These are phyloP conservation scores for Pachysolen tannophilus DNA, from an alignment of 805 yeast species.

Conservation along the genomic window DNA sequence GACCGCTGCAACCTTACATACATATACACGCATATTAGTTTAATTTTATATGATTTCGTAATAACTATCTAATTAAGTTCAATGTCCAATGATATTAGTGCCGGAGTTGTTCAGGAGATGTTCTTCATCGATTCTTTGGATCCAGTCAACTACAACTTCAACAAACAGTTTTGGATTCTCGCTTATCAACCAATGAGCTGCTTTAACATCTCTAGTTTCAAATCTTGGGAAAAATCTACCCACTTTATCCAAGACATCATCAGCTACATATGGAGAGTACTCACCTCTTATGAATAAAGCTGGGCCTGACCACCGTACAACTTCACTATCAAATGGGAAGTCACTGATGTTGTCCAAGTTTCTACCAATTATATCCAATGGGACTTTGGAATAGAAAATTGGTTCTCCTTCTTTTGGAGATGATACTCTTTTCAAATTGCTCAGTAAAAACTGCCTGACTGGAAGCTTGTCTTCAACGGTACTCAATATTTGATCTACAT, in stretches of 20 bases:
- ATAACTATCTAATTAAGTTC: too few relatives aligned
- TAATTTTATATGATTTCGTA: too few relatives aligned
- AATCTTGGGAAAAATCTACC: constrained; percentile 76
- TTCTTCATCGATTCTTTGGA: constrained; percentile 32
- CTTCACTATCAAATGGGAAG: constrained; percentile 63
- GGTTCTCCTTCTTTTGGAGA: constrained; percentile 24
- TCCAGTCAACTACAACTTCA: constrained; percentile 50
- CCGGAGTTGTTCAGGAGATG: too few relatives aligned
- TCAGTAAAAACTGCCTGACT: constrained; percentile 70
- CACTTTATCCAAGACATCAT: constrained; percentile 66
- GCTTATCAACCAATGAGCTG: constrained; percentile 91
- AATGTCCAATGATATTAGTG: too few relatives aligned
- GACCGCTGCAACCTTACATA: too few relatives aligned
- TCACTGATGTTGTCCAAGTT: constrained; percentile 60
- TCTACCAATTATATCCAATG: constrained; percentile 60
- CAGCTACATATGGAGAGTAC: constrained; percentile 70
- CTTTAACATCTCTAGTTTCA: constrained; percentile 62
- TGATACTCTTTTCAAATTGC: constrained; percentile 48
- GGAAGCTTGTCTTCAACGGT: constrained; percentile 52
- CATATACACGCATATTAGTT: too few relatives aligned
- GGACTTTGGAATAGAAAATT: constrained; percentile 48
- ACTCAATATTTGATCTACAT: constrained; percentile 58
- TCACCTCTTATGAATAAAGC: constrained; percentile 75
- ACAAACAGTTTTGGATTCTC: constrained; percentile 80
- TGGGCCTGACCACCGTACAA: constrained; percentile 59